phyloP scores from a whole-genome alignment of 2,329 filamentous ascomycete species.

The Colletotrichum karsti region DNA sequence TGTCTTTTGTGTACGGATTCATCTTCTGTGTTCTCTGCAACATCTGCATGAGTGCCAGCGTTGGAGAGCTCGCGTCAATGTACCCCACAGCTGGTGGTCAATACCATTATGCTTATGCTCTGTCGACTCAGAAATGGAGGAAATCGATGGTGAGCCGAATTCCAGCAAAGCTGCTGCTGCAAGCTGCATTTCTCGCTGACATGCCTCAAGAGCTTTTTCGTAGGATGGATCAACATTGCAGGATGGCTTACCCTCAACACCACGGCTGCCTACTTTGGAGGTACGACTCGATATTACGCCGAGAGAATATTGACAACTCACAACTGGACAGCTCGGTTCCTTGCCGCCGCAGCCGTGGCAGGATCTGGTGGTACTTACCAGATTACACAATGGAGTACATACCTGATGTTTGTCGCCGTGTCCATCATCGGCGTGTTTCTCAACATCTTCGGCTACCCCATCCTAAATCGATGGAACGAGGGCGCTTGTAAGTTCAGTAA shows the following conservation, averaged over 20 bases:
- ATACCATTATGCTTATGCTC: slow-evolving; percentile 52
- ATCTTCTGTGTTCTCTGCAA: slow-evolving; percentile 55
- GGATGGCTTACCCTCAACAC: slow-evolving; percentile 56
- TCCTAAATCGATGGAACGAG: slow-evolving; percentile 51
- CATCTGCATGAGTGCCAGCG: slow-evolving; percentile 48
- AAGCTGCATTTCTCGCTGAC: not conserved
- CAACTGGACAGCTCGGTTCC: slow-evolving; percentile 45
- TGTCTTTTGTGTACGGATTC: slow-evolving; percentile 53
- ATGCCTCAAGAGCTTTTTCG: slow-evolving; percentile 47
- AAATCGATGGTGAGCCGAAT: slow-evolving; percentile 40
- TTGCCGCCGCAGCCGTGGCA: slow-evolving; percentile 50
- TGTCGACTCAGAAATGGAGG: slow-evolving; percentile 48
- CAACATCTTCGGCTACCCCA: slow-evolving; percentile 51
- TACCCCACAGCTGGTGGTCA: slow-evolving; percentile 57
- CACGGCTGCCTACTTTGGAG: slow-evolving; percentile 51
- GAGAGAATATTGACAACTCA: not conserved
- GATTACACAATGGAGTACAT: slow-evolving; percentile 48
- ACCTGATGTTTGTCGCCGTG: slow-evolving; percentile 51
- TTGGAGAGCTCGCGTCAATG: slow-evolving; percentile 52
- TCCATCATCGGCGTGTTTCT: slow-evolving; percentile 44
- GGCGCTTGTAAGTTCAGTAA: slow-evolving; percentile 40
- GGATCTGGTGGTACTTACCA: slow-evolving; percentile 47
- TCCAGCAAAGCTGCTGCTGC: no score
- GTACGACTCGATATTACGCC: slow-evolving; percentile 31
- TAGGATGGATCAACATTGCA: slow-evolving; percentile 54